A percentile compares a stretch with the other conserved stretches of the same genome.
Conservation (phyloP, 345 rosid genomes). For the Salix koriyanagi region DNA sequence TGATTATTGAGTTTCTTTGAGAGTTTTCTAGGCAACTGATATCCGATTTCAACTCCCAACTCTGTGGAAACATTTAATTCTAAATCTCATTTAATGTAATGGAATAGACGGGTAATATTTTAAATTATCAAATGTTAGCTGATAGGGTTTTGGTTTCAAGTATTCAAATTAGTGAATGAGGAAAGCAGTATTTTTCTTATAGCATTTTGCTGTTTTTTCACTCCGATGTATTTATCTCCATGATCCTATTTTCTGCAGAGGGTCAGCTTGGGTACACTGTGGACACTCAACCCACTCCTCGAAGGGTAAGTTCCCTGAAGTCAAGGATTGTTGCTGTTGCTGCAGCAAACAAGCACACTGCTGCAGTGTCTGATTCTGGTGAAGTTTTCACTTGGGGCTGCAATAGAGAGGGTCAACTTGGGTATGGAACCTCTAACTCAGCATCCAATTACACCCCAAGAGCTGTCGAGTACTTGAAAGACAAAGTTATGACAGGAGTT, state of each 20-base stretch:
- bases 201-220: background rate
- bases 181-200: background rate
- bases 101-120: background rate
- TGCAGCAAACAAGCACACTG: constrained; percentile 94
- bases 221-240: constrained; percentile 15
- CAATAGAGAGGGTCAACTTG: constrained; percentile 96
- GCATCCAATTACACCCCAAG: constrained; percentile 95
- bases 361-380: constrained; percentile 83
- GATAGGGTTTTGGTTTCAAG: constrained; percentile 4
- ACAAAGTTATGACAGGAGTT: constrained; percentile 59
- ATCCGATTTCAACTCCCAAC: constrained; percentile 1
- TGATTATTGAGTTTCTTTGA: background rate
- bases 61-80: background rate
- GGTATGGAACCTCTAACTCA: constrained; percentile 97
- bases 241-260: constrained; percentile 50
- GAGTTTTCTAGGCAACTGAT: background rate
- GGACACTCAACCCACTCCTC: constrained; percentile 96
- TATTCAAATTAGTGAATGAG: constrained; percentile 6
- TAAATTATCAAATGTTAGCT: background rate
- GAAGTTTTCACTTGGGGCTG: constrained; percentile 99
- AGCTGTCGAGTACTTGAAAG: constrained; percentile 86
- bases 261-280: constrained; percentile 98
- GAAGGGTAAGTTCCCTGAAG: constrained; percentile 75
- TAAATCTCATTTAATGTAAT: background rate
- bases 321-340: constrained; percentile 80